phyloP scores from a whole-genome alignment of 495 filamentous ascomycete species.

The Xylaria grammica region DNA sequence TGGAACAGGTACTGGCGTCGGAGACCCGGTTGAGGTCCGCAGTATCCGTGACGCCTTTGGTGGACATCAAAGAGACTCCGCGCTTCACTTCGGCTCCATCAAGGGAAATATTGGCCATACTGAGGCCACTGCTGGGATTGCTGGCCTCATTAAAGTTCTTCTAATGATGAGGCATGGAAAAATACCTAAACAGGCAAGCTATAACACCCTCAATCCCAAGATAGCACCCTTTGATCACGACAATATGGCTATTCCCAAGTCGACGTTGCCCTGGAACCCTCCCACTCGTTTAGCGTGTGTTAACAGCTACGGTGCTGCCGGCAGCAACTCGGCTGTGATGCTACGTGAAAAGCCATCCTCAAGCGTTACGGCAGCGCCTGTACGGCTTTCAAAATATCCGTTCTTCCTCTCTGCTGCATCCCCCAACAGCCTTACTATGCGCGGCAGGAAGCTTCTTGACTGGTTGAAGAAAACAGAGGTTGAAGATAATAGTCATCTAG shows the following conservation, averaged over 20 bases:
- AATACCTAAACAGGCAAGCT: slow-evolving; percentile 52
- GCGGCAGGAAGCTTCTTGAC: slow-evolving; percentile 15
- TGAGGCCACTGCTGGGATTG: slow-evolving; percentile 54
- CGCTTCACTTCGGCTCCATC: slow-evolving; percentile 46
- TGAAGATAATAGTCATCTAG: background rate
- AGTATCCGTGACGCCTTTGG: slow-evolving; percentile 33
- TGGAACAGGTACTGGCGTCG: slow-evolving; percentile 76
- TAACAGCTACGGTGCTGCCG: slow-evolving; percentile 40
- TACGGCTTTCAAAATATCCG: slow-evolving; percentile 56
- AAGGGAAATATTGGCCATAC: slow-evolving; percentile 60
- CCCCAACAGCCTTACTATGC: slow-evolving; percentile 16
- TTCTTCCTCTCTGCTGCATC: slow-evolving; percentile 50
- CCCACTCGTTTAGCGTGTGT: slow-evolving; percentile 31
- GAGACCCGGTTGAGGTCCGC: slow-evolving; percentile 51
- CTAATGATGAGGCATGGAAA: slow-evolving; percentile 53
- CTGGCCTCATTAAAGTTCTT: slow-evolving; percentile 51
- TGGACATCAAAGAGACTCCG: slow-evolving; percentile 23
- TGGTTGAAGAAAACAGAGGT: background rate
- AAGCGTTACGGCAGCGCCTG: background rate
- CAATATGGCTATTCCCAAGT: slow-evolving; percentile 39
- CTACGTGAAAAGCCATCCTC: slow-evolving; percentile 26
- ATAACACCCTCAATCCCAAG: slow-evolving; percentile 47
- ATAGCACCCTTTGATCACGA: slow-evolving; percentile 41
- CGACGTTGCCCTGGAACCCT: slow-evolving; percentile 35
- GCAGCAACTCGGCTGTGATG: slow-evolving; percentile 38